Evolutionary conservation across 345 rosid genomes (phyloP).

Genomic region (Euphorbia tirucalli): DNA sequence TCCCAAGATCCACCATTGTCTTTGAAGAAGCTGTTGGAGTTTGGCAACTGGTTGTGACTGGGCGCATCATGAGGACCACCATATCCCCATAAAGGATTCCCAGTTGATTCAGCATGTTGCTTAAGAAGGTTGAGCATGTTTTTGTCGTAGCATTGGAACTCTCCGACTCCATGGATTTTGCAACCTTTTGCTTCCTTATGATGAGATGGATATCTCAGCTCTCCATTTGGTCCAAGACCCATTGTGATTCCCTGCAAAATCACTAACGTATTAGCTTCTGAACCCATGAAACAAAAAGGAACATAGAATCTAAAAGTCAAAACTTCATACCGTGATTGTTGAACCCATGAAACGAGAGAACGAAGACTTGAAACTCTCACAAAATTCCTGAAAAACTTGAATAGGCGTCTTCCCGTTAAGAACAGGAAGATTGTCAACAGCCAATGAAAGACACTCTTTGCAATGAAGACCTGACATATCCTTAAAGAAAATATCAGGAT

Average conservation of each 20-base stretch:
- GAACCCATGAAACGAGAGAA: conserved; percentile 66
- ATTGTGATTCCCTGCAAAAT: conserved; percentile 70
- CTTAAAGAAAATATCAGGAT: conserved; percentile 49
- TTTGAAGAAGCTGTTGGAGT: conserved; percentile 54
- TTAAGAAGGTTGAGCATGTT: conserved; percentile 73
- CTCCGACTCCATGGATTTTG: conserved; percentile 74
- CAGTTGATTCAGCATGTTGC: conserved; percentile 60
- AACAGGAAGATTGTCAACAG: conserved; percentile 71
- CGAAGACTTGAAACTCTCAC: conserved; percentile 72
- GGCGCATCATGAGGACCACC: conserved; percentile 93
- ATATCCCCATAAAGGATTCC: conserved; percentile 87
- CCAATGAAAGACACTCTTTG: conserved; percentile 68
- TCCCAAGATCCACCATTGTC: conserved; percentile 87
- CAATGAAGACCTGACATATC: conserved; percentile 55
- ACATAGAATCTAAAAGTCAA: neutral
- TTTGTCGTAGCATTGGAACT: conserved; percentile 82
- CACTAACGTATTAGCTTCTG: conserved; percentile 5
- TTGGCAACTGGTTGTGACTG: conserved; percentile 49
- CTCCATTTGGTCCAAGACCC: conserved; percentile 88
- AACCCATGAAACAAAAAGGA: neutral
- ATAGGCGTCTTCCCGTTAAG: conserved; percentile 73
- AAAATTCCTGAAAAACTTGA: conserved; percentile 65
- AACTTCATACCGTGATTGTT: conserved; percentile 59
- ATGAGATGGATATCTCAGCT: conserved; percentile 79
- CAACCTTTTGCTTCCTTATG: conserved; percentile 22